phyloP scores from a whole-genome alignment of 2,329 filamentous ascomycete species.

The Microdochium trichocladiopsis region DNA sequence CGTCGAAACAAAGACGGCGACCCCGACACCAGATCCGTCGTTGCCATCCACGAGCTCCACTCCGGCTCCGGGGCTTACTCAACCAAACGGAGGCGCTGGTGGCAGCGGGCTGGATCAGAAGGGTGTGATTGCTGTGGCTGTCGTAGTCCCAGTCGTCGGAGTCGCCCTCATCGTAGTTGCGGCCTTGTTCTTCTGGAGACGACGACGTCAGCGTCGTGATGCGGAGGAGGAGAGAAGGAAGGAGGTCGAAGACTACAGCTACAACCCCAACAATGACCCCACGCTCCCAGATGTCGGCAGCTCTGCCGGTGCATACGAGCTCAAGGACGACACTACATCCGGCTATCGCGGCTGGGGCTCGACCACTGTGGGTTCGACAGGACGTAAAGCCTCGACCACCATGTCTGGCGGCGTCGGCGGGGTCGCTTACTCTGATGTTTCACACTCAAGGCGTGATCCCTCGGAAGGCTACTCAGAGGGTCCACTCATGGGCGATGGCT shows the following conservation, averaged over 20 bases:
- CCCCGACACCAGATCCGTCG: constrained; percentile 5
- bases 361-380: constrained; percentile 62
- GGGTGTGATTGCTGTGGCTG: constrained; percentile 82
- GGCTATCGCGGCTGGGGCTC: constrained; percentile 96
- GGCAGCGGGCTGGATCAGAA: constrained; percentile 45
- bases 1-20: constrained; percentile 13
- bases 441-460: constrained; percentile 56
- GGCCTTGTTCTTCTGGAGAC: constrained; percentile 80
- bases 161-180: constrained; percentile 74
- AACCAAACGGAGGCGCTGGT: constrained; percentile 6
- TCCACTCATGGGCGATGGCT: constrained; percentile 46
- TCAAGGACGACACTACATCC: constrained; percentile 67
- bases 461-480: constrained; percentile 68
- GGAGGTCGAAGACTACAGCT: constrained; percentile 95
- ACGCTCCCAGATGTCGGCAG: constrained; percentile 52
- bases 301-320: constrained; percentile 56
- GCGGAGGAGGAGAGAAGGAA: constrained; percentile 86
- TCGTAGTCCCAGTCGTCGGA: constrained; percentile 86
- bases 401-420: constrained; percentile 68
- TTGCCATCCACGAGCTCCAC: constrained; percentile 7
- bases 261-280: constrained; percentile 95
- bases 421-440: constrained; percentile 66
- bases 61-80: constrained; percentile 6
- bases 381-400: constrained; percentile 82
- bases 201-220: constrained; percentile 76